Evolutionary conservation across 108 stramenopile species (phyloP).

Genomic region (Stephanodiscus minutulus): DNA sequence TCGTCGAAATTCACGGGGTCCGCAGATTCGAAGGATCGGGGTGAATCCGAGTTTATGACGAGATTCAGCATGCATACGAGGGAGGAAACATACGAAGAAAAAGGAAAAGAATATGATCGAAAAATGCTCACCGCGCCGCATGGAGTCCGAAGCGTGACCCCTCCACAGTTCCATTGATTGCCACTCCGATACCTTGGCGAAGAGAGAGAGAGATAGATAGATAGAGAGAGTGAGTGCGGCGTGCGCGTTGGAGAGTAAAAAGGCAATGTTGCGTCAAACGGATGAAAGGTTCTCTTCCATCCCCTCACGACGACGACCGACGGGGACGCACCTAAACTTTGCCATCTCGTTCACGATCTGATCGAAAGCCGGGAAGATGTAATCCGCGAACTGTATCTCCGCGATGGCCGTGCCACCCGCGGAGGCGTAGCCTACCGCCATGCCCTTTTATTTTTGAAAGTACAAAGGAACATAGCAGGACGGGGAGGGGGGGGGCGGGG

Average conservation of each 20-base stretch:
- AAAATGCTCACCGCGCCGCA: conserved; percentile 89
- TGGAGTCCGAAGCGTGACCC: conserved; percentile 91
- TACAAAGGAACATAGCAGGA: not conserved
- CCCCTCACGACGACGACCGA: too few relatives aligned
- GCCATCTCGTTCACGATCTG: conserved; percentile 98
- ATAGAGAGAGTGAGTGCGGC: not conserved
- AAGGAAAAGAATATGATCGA: not conserved
- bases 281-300: too few relatives aligned
- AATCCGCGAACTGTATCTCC: conserved; percentile 97
- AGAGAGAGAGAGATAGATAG: not conserved
- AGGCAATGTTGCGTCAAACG: not conserved
- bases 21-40: not conserved
- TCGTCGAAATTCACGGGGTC: not conserved
- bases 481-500: not conserved
- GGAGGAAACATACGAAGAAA: too few relatives aligned
- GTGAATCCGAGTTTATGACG: too few relatives aligned
- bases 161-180: conserved; percentile 96
- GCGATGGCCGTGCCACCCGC: conserved; percentile 95
- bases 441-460: conserved; percentile 54
- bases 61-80: too few relatives aligned
- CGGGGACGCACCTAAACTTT: conserved; percentile 70
- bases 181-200: conserved; percentile 80
- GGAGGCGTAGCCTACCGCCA: conserved; percentile 96
- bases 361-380: conserved; percentile 94
- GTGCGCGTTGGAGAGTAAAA: too few relatives aligned